Conservation (phyloP, 352 stramenopile genomes). For the Phytophthora vignae region DNA sequence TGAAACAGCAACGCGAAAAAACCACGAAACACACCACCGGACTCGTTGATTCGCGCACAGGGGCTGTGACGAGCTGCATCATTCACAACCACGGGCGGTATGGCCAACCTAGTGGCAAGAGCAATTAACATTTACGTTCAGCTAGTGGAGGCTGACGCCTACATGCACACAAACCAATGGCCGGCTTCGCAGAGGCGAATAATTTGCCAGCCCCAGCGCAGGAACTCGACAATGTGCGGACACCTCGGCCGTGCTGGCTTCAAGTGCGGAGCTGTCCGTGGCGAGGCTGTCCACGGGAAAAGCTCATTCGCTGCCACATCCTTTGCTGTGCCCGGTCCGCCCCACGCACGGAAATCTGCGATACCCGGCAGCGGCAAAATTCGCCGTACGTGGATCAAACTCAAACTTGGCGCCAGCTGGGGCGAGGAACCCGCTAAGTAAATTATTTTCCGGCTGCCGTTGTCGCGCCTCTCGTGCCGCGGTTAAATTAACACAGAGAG, state of each 20-base stretch:
- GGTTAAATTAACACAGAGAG: background rate
- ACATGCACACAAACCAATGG: background rate
- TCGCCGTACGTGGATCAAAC: constrained; percentile 11
- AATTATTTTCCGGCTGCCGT: constrained; percentile 29
- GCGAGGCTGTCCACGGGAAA: constrained; percentile 29
- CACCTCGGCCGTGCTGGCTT: constrained; percentile 17
- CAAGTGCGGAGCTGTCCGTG: constrained; percentile 19
- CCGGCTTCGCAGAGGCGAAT: constrained; percentile 7
- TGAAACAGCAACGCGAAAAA: too few species aligned
- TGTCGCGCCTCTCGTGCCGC: background rate
- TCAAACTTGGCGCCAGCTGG: constrained; percentile 15
- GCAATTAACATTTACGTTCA: constrained; percentile 23
- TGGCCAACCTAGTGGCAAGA: constrained; percentile 21
- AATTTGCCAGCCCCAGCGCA: constrained; percentile 3
- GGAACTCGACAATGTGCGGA: constrained; percentile 15
- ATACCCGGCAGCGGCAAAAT: constrained; percentile 24
- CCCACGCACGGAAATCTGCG: constrained; percentile 14
- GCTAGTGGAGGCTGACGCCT: background rate
- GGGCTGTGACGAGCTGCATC: background rate
- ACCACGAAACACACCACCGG: background rate
- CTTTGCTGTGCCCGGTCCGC: constrained; percentile 19
- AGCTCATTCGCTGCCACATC: constrained; percentile 10
- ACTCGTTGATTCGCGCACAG: constrained; percentile 6
- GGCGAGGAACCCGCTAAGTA: constrained; percentile 9
- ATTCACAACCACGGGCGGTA: background rate